Conservation (phyloP, 2,329 filamentous ascomycete genomes). For the Colletotrichum euphorbiae region DNA sequence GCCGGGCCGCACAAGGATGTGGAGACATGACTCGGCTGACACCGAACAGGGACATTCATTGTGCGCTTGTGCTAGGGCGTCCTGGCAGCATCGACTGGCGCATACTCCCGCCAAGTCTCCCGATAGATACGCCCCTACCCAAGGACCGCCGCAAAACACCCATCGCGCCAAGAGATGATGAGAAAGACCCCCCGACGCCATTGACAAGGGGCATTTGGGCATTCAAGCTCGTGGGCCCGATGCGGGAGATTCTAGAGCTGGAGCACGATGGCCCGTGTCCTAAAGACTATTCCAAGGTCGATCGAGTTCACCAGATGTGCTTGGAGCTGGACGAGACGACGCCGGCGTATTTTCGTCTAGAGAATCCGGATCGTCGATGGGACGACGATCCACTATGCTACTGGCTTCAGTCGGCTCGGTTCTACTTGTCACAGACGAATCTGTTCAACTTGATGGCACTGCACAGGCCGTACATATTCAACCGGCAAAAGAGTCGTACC, state of each 20-base stretch:
- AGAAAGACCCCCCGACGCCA: conserved; percentile 66
- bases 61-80: conserved; percentile 64
- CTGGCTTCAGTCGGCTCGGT: conserved; percentile 63
- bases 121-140: conserved; percentile 65
- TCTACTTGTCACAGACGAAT: conserved; percentile 58
- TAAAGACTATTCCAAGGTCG: conserved; percentile 65
- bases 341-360: conserved; percentile 64
- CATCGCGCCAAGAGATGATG: conserved; percentile 58
- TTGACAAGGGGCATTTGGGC: conserved; percentile 66
- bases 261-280: conserved; percentile 68
- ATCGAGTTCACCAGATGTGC: conserved; percentile 64
- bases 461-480: conserved; percentile 72
- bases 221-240: conserved; percentile 58
- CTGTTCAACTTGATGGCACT: conserved; percentile 69
- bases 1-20: conserved; percentile 29
- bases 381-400: conserved; percentile 64
- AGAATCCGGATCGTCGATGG: conserved; percentile 68
- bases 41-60: conserved; percentile 64
- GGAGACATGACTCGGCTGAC: conserved; percentile 32
- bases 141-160: conserved; percentile 60
- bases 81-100: conserved; percentile 67
- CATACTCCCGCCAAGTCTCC: conserved; percentile 59
- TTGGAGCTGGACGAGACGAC: conserved; percentile 59
- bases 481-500: conserved; percentile 62
- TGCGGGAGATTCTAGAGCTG: conserved; percentile 66